phyloP scores from a whole-genome alignment of 73 alveolate species.

The Breviolum minutum region DNA sequence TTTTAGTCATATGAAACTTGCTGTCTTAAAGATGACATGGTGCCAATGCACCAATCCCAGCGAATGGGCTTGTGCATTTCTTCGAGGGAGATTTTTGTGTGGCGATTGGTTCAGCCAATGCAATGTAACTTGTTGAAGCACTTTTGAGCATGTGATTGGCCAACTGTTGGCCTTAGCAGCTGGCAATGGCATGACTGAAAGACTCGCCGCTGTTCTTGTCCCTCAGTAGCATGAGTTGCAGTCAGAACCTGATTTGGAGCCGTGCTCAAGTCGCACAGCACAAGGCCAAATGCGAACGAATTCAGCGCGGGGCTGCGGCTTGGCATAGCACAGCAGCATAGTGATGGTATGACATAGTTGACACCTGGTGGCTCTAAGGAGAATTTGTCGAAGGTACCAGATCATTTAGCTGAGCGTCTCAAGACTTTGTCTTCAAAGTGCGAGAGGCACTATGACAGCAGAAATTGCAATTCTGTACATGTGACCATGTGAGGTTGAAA shows the following conservation, averaged over 20 bases:
- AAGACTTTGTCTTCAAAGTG: not conserved
- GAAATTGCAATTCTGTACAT: no score
- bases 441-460: not conserved
- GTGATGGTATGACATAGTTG: not conserved
- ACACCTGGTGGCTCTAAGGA: not conserved
- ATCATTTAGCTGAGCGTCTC: constrained; percentile 23
- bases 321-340: not conserved
- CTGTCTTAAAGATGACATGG: no score
- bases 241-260: not conserved
- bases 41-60: no score
- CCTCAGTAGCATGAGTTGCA: not conserved
- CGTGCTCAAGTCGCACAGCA: not conserved
- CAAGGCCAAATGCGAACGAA: constrained; percentile 24
- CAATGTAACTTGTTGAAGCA: no score
- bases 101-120: no score
- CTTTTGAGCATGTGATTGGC: no score
- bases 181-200: not conserved
- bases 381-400: not conserved
- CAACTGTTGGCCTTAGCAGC: no score
- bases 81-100: no score
- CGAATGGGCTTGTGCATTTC: no score
- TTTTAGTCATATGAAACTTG: no score
- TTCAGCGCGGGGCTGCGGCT: constrained; percentile 17
- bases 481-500: no score
- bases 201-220: not conserved